Base-by-base conservation (phyloP, 768 basidiomycete species). In the Pleurotus sapidus region DNA sequence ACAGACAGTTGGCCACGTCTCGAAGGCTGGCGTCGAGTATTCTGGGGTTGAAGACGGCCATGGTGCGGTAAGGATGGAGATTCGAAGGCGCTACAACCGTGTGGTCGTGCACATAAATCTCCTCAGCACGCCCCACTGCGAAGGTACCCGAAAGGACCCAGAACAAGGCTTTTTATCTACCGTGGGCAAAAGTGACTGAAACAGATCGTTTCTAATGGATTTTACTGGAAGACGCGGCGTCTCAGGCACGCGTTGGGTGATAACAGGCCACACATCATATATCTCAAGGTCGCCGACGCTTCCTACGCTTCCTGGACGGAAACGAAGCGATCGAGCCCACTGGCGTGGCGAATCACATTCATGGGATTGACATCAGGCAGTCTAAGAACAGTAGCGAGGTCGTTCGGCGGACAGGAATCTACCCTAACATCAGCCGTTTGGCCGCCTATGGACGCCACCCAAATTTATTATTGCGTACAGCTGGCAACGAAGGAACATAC, bases 11-110 rank as follows among this genome's bases (percentile, higher is more conserved):
- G 0, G 81, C 76, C 18, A 87, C 83, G 63, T 89, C 87, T 46
- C 84, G 86, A 64, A 89, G 85, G 73, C 85, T 84, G 17, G 88
- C 88, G 63, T 90, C 88, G 39, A 90, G 75, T 59, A 89, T 89
- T 65, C 84, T 87, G 3, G 87, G 87, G 67, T 89, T 89, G 74
- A 90, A 89, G 58, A 86, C 74, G 66, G 78, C 79, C 83, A 84
- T 86, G 57, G 46, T 47, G 37, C 37, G 42, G 27, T 17, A 30
- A 39, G 55, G 46, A 40, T 18, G 45, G 24, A 40, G 51, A n/a
- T 42, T 54, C 24, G 39, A 54, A 38, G 51, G 51, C 51, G 39
- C 51, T 54, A 54, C 51, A 23, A 54, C 51, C 20, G 18, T 54
- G 51, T 39, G 51, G n/a, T 34, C 39, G 38, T 54, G 49, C 27